Percentiles rank a stretch among this genome's conserved stretches.
phyloP scores from a whole-genome alignment of 495 filamentous ascomycete species.

The Xylaria scruposa region DNA sequence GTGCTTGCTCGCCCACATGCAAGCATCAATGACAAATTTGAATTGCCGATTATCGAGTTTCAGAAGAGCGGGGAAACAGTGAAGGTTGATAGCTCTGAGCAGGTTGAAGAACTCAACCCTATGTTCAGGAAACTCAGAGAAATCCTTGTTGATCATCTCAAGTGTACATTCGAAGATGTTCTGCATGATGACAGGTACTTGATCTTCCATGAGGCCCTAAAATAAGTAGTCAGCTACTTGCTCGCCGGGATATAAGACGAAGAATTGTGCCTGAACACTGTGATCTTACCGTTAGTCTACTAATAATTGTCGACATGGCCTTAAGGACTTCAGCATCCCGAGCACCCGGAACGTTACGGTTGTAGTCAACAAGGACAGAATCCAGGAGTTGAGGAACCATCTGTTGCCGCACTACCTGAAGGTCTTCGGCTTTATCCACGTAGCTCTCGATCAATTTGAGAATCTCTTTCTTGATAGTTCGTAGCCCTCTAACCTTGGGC shows the following conservation, averaged over 20 bases:
- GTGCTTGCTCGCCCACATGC: slow-evolving; percentile 99
- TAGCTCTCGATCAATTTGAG: slow-evolving; percentile 97
- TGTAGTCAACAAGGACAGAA: slow-evolving; percentile 93
- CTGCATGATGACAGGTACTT: slow-evolving; percentile 96
- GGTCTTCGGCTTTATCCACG: slow-evolving; percentile 95
- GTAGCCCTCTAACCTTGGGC: slow-evolving; percentile 89
- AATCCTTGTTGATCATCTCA: slow-evolving; percentile 99
- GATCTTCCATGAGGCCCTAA: slow-evolving; percentile 93
- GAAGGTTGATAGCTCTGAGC: slow-evolving; percentile 91
- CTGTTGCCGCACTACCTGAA: slow-evolving; percentile 88
- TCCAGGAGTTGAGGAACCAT: slow-evolving; percentile 98
- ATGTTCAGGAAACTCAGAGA: slow-evolving; percentile 98
- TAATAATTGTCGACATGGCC: slow-evolving; percentile 97
- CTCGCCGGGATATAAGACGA: not conserved
- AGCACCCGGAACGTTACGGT: slow-evolving; percentile 93
- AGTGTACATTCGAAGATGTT: slow-evolving; percentile 98
- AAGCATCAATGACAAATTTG: slow-evolving; percentile 99
- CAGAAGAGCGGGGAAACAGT: slow-evolving; percentile 93
- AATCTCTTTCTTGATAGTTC: slow-evolving; percentile 99
- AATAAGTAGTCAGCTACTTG: slow-evolving; percentile 34
- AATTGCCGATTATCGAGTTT: slow-evolving; percentile 95
- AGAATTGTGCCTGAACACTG: not conserved
- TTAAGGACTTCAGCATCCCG: slow-evolving; percentile 96
- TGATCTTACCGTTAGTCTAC: slow-evolving; percentile 83
- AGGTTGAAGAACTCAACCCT: slow-evolving; percentile 98